A percentile compares a stretch with the other conserved stretches of the same genome.
These are phyloP conservation scores for Pharus latifolius DNA, from an alignment of 176 grass and related monocot genomes.

Conservation along the genomic window DNA sequence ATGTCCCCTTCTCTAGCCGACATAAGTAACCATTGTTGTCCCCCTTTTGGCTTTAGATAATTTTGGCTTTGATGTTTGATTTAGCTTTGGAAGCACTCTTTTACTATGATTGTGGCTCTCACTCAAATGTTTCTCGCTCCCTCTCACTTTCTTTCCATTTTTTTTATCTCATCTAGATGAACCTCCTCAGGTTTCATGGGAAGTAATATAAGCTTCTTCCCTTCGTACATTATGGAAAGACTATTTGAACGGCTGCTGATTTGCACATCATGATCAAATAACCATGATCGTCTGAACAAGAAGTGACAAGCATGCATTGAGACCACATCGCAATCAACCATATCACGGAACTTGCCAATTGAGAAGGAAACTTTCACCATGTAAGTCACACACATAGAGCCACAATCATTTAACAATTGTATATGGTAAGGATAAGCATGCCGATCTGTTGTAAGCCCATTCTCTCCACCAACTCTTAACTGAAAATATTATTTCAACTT, in stretches of 20 bases:
- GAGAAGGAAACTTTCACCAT: neutral
- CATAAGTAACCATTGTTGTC: neutral
- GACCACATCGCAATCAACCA: neutral
- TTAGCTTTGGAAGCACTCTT: neutral
- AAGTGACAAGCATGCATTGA: neutral
- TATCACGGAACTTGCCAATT: neutral
- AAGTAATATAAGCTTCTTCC: neutral
- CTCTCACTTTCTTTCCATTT: too few relatives aligned
- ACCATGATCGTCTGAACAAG: neutral
- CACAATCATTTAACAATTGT: neutral
- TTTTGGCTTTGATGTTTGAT: neutral
- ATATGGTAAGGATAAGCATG: neutral
- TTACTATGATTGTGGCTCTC: neutral
- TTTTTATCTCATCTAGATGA: neutral
- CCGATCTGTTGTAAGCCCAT: too few relatives aligned
- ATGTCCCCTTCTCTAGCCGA: neutral
- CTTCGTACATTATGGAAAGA: neutral
- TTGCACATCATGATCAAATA: neutral
- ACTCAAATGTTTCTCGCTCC: neutral
- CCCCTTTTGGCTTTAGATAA: neutral
- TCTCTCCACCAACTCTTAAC: neutral
- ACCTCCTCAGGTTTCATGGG: neutral
- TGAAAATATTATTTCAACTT: neutral
- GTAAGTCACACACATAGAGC: neutral
- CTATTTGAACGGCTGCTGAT: fast-evolving